Evolutionary conservation across 345 rosid species (phyloP).

Genomic region (Passiflora organensis): DNA sequence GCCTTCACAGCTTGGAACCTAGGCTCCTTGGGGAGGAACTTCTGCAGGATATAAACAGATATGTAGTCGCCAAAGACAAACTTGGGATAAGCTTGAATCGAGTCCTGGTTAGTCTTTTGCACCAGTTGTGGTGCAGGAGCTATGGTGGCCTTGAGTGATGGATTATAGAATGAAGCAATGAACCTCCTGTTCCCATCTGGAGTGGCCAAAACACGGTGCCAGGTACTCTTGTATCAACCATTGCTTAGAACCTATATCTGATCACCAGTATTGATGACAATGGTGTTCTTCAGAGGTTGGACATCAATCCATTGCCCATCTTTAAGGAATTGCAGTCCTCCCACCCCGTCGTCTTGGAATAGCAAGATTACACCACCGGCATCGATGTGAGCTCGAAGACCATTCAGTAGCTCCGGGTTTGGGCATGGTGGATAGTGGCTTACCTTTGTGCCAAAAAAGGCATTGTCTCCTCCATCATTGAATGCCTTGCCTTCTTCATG

Average conservation of each 20-base stretch:
- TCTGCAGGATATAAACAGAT: slow-evolving; percentile 77
- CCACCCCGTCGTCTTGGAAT: slow-evolving; percentile 73
- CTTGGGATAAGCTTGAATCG: slow-evolving; percentile 47
- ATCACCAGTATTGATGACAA: slow-evolving; percentile 87
- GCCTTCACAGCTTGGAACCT: slow-evolving; percentile 72
- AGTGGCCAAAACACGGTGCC: slow-evolving; percentile 67
- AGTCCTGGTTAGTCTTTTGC: too few species aligned
- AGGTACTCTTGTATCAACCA: slow-evolving; percentile 79
- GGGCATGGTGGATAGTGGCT: slow-evolving; percentile 97
- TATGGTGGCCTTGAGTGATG: slow-evolving; percentile 65
- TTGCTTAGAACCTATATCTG: slow-evolving; percentile 89
- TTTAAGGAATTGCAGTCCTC: slow-evolving; percentile 85
- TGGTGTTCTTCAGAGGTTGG: slow-evolving; percentile 56
- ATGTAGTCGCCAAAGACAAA: slow-evolving; percentile 91
- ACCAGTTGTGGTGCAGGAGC: slow-evolving; percentile 52
- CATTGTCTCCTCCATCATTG: slow-evolving; percentile 36
- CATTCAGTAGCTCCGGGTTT: slow-evolving; percentile 54
- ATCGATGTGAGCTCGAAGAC: slow-evolving; percentile 88
- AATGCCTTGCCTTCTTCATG: slow-evolving; percentile 61
- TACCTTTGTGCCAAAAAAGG: slow-evolving; percentile 78
- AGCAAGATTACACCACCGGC: slow-evolving; percentile 86
- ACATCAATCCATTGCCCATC: slow-evolving; percentile 82
- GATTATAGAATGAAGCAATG: slow-evolving; percentile 84
- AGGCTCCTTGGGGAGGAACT: slow-evolving; percentile 82
- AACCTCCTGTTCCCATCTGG: slow-evolving; percentile 63